Evolutionary conservation across 2,329 filamentous ascomycete species (phyloP).

Genomic region (Penicillium decumbens): DNA sequence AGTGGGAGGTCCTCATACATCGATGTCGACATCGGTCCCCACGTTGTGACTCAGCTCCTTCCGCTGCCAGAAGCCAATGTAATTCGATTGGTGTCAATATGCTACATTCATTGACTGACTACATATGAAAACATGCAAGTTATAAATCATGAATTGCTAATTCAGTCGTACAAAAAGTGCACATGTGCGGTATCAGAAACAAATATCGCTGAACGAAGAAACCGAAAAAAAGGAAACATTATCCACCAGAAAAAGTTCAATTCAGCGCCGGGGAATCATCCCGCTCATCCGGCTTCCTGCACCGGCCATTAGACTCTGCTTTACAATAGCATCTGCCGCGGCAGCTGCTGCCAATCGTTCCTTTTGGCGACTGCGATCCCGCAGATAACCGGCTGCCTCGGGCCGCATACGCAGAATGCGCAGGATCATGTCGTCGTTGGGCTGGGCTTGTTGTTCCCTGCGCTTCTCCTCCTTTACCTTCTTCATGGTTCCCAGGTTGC

Average conservation of each 20-base stretch:
- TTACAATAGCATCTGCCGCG: conserved; percentile 89
- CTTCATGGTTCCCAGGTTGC: conserved; percentile 93
- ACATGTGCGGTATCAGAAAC: conserved; percentile 6
- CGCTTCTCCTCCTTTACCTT: conserved; percentile 94
- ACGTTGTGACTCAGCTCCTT: conserved; percentile 1
- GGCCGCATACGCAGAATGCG: conserved; percentile 91
- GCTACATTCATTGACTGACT: background rate
- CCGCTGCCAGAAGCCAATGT: background rate
- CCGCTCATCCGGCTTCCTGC: conserved; percentile 52
- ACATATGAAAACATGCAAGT: no score
- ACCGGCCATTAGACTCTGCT: conserved; percentile 72
- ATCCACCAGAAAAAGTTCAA: conserved; percentile 5
- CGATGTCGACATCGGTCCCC: background rate
- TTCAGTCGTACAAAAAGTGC: background rate
- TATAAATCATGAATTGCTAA: background rate
- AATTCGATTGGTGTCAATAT: background rate
- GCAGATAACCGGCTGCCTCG: conserved; percentile 80
- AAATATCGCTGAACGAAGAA: conserved; percentile 3
- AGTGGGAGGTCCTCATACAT: background rate
- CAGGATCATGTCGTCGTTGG: conserved; percentile 96
- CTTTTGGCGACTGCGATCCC: conserved; percentile 87
- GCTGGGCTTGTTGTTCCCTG: conserved; percentile 91
- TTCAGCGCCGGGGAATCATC: conserved; percentile 33
- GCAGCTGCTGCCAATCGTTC: conserved; percentile 85
- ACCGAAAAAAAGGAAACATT: background rate